Conservation (phyloP, 768 basidiomycete species). For the Lentinula boryana region DNA sequence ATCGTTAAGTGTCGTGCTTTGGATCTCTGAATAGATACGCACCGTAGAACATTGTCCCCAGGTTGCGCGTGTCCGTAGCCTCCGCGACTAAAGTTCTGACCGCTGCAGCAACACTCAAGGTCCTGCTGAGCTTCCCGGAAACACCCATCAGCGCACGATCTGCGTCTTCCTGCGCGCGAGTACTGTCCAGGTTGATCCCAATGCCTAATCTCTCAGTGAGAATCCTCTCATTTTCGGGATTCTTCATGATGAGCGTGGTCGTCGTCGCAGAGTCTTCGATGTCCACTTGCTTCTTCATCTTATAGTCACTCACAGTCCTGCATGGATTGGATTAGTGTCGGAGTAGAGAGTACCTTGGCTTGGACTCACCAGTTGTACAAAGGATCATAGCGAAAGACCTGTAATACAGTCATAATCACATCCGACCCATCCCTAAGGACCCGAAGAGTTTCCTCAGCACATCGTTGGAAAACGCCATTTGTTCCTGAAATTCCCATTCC, state of each 20-base stretch:
- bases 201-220: conserved; percentile 33
- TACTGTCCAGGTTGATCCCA: conserved; percentile 58
- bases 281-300: conserved; percentile 57
- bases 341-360: background rate
- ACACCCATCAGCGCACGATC: conserved; percentile 84
- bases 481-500: conserved; percentile 89
- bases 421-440: conserved; percentile 83
- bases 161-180: conserved; percentile 77
- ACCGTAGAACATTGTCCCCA: conserved; percentile 79
- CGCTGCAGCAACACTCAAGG: conserved; percentile 85
- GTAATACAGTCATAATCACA: conserved; percentile 89
- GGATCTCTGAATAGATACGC: conserved; percentile 15
- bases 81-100: conserved; percentile 90
- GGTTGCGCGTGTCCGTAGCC: conserved; percentile 71
- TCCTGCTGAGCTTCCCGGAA: conserved; percentile 74
- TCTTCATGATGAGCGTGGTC: conserved; percentile 14
- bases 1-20: background rate
- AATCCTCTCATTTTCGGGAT: conserved; percentile 11
- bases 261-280: conserved; percentile 24
- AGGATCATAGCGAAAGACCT: conserved; percentile 96
- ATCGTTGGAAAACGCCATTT: conserved; percentile 91
- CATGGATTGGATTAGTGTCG: background rate
- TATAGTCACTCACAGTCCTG: conserved; percentile 77
- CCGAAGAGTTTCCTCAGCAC: conserved; percentile 90
- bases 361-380: conserved; percentile 80